phyloP scores from a whole-genome alignment of 805 yeast genomes.

The Barnettozyma vustinii region DNA sequence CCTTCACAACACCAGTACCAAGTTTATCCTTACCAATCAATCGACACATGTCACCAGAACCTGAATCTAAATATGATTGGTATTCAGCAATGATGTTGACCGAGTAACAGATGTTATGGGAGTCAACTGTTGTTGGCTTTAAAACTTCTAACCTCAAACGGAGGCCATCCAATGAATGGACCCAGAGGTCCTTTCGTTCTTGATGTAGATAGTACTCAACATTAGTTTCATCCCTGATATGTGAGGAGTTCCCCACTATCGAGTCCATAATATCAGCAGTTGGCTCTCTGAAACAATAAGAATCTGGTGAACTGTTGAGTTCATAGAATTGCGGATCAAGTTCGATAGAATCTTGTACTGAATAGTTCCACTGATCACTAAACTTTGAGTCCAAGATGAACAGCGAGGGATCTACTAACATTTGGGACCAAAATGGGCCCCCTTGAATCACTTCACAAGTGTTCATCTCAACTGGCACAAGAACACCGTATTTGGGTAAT shows the following conservation, averaged over 20 bases:
- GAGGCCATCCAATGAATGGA: constrained; percentile 32
- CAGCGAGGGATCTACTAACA: constrained; percentile 2
- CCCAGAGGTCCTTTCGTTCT: constrained; percentile 9
- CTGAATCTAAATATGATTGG: constrained; percentile 5
- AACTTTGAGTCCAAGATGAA: constrained; percentile 18
- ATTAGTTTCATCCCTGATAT: neutral
- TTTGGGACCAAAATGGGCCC: neutral
- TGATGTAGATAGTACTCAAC: neutral
- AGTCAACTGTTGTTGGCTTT: constrained; percentile 35
- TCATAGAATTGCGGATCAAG: constrained; percentile 11
- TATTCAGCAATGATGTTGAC: constrained; percentile 14
- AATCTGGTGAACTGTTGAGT: constrained; percentile 2
- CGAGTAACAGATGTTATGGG: constrained; percentile 30
- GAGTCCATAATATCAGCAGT: constrained; percentile 9
- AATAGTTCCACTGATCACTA: constrained; percentile 9
- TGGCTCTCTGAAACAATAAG: constrained; percentile 12
- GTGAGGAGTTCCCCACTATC: constrained; percentile 12
- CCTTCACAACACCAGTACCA: constrained; percentile 16
- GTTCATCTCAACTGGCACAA: neutral
- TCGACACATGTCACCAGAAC: constrained; percentile 10
- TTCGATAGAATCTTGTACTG: constrained; percentile 10
- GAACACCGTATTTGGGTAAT: neutral
- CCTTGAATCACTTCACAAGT: constrained; percentile 2
- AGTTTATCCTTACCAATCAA: constrained; percentile 8
- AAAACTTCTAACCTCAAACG: constrained; percentile 44